A percentile compares a stretch with the other conserved stretches of the same genome.
phyloP scores from a whole-genome alignment of 495 filamentous ascomycete species.

The Lepraria neglecta region DNA sequence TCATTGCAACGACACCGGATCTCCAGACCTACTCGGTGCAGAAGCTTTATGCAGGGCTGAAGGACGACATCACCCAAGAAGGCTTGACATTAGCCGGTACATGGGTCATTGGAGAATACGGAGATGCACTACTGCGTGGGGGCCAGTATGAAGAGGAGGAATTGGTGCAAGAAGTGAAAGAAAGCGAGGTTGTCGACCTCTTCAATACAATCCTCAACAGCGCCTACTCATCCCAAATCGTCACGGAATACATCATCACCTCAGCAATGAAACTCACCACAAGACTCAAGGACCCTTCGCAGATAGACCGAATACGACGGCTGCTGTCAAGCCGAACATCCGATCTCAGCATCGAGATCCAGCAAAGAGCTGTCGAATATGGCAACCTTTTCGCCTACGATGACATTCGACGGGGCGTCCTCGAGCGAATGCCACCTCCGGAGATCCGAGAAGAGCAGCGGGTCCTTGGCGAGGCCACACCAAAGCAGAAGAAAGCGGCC shows the following conservation, averaged over 20 bases:
- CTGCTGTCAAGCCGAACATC: conserved; percentile 68
- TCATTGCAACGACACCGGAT: conserved; percentile 91
- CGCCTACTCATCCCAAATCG: conserved; percentile 80
- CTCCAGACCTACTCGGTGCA: conserved; percentile 94
- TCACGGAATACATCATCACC: conserved; percentile 92
- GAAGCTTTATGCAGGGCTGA: conserved; percentile 82
- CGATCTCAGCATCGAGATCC: conserved; percentile 87
- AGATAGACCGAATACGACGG: conserved; percentile 76
- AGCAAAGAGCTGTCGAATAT: conserved; percentile 93
- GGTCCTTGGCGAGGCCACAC: conserved; percentile 73
- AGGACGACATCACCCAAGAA: conserved; percentile 95
- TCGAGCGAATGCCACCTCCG: conserved; percentile 95
- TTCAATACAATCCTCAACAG: conserved; percentile 89
- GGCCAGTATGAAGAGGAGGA: conserved; percentile 96
- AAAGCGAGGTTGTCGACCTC: conserved; percentile 84
- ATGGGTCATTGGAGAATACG: conserved; percentile 99
- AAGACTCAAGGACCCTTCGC: conserved; percentile 70
- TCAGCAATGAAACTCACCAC: conserved; percentile 93
- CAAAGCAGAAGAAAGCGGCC: conserved; percentile 64
- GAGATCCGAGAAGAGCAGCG: conserved; percentile 92
- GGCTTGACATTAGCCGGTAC: conserved; percentile 85
- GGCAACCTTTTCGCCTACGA: conserved; percentile 87
- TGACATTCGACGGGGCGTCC: conserved; percentile 76
- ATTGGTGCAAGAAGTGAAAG: conserved; percentile 78
- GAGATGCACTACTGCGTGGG: conserved; percentile 76